Evolutionary conservation across 2,329 filamentous ascomycete genomes (phyloP), one percentile per base, ranked within the genome.

Genomic region (Blastomyces gilchristii): DNA sequence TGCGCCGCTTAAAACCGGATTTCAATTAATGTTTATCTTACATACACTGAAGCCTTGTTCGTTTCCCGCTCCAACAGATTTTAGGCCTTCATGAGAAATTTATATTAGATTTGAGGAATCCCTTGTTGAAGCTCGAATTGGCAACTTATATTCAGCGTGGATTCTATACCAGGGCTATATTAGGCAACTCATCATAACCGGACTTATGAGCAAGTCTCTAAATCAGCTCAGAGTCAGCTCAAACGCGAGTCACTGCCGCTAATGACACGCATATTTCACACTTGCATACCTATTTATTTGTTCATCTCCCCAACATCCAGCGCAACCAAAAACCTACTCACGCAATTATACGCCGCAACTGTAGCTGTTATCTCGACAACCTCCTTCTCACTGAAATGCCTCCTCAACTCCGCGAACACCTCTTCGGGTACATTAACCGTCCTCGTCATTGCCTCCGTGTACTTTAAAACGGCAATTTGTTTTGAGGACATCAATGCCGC

Each of bases 361-460:
- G 88, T 92, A 41, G 88, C 85, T 54, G 89, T 92, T 66, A 94
- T 82, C 78, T 95, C 91, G 16, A 95, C 88, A 60, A 93, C 80
- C 76, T 92, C 88, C 70, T 82, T 80, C 65, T 92, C 87, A 31
- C 72, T 80, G 68, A 92, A 91, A 45, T 81, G 70, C 14, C 67
- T 73, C 76, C 82, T 87, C 67, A 95, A 67, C 68, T 77, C 76
- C 39, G 73, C 82, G 76, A 93, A 93, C 1, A 89, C 83, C 63
- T 78, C 82, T 58, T 94, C 87, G 14, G 78, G 75, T 7, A 96
- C 90, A 60, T 81, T 78, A 0, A 93, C 87, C 54, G 84, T 82
- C 67, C 85, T 79, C 59, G 91, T 96, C 88, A 95, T 95, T 72
- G 90, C 88, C 76, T 95, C 90, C 22, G 90, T 83, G 73, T 91